These are phyloP conservation scores for Colletotrichum shisoi DNA, from an alignment of 2,329 filamentous ascomycete genomes.

Conservation along the genomic window DNA sequence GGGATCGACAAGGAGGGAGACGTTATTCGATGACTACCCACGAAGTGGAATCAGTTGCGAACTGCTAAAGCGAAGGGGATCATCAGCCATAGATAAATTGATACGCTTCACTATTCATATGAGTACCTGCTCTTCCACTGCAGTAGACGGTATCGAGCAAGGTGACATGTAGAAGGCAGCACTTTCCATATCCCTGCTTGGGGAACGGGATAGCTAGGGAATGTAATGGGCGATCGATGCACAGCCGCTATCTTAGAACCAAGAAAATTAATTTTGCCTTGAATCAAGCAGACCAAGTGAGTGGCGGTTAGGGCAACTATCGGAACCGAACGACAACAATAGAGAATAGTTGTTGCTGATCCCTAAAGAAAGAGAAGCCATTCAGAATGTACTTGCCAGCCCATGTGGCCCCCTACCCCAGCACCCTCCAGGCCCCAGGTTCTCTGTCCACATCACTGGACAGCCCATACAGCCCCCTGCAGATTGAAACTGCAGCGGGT, in stretches of 20 bases:
- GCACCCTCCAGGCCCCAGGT: conserved; percentile 3
- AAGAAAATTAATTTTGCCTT: background rate
- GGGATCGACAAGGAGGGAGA: conserved; percentile 79
- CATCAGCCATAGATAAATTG: conserved; percentile 22
- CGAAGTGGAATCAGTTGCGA: conserved; percentile 46
- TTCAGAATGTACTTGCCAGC: too few species aligned
- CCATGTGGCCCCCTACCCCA: conserved; percentile 11
- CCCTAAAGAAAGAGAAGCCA: too few species aligned
- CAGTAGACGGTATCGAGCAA: too few species aligned
- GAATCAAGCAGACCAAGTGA: background rate
- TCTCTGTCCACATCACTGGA: too few species aligned
- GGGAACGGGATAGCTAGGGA: background rate
- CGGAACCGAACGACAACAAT: too few species aligned
- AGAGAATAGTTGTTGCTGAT: background rate
- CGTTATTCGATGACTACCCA: conserved; percentile 69
- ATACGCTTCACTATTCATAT: background rate
- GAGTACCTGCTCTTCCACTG: too few species aligned
- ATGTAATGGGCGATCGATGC: background rate
- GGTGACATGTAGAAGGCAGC: too few species aligned
- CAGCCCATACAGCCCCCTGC: conserved; percentile 16
- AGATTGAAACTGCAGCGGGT: conserved; percentile 14
- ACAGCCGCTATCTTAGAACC: too few species aligned
- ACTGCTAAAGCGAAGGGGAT: background rate
- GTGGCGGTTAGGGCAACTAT: too few species aligned
- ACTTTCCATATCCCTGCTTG: too few species aligned